phyloP scores from a whole-genome alignment of 305 asterid species.

The Salvia sclarea region DNA sequence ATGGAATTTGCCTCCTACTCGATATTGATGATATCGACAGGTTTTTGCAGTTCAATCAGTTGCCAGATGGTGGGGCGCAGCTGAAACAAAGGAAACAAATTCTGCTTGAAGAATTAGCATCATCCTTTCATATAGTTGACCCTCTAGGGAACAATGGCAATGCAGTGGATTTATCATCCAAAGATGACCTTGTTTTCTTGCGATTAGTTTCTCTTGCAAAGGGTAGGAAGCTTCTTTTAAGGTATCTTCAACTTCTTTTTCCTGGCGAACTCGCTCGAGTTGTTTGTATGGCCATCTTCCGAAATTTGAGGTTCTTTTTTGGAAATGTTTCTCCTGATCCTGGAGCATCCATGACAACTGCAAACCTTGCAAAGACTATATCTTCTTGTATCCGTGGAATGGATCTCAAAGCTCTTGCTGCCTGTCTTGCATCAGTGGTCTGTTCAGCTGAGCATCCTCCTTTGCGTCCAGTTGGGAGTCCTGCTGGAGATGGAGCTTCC shows the following conservation, averaged over 20 bases:
- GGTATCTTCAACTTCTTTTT: constrained; percentile 55
- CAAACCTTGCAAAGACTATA: constrained; percentile 48
- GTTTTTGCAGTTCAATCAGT: constrained; percentile 66
- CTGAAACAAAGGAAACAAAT: constrained; percentile 62
- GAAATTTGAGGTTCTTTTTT: constrained; percentile 70
- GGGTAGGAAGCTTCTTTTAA: constrained; percentile 64
- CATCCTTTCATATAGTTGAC: constrained; percentile 71
- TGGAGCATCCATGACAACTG: constrained; percentile 38
- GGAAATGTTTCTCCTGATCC: constrained; percentile 51
- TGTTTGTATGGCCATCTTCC: constrained; percentile 75
- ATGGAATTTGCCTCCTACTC: constrained; percentile 78
- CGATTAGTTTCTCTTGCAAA: constrained; percentile 67
- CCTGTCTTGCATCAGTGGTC: constrained; percentile 80
- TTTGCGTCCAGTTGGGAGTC: constrained; percentile 62
- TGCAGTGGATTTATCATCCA: constrained; percentile 51
- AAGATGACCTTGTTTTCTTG: constrained; percentile 61
- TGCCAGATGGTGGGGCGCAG: constrained; percentile 65
- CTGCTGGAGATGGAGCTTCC: constrained; percentile 75
- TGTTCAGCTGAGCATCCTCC: constrained; percentile 75
- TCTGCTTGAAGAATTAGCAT: constrained; percentile 64
- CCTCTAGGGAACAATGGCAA: constrained; percentile 59
- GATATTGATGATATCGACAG: constrained; percentile 91
- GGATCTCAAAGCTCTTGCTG: constrained; percentile 70
- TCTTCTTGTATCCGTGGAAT: constrained; percentile 47
- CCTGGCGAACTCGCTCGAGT: constrained; percentile 64